Percentiles rank a stretch among this genome's conserved stretches.
Evolutionary conservation across 164 flowering plant genomes (phyloP).

Genomic region (Hamamelis virginiana): DNA sequence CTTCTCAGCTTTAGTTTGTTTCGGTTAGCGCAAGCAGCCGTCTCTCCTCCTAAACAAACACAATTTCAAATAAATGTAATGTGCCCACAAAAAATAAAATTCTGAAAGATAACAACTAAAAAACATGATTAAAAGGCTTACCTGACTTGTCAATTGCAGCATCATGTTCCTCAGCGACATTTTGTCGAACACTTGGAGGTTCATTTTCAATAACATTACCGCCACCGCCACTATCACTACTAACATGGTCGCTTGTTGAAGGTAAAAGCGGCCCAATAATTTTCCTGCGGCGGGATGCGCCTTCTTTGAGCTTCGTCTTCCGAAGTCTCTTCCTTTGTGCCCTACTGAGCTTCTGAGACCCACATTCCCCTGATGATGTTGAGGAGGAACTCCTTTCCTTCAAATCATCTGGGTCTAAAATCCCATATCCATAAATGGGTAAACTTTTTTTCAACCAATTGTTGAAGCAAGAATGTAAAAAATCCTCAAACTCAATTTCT

Average conservation of each 20-base stretch:
- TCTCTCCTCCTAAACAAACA: conserved; percentile 15
- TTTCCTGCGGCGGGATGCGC: conserved; percentile 34
- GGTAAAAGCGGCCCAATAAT: conserved; percentile 54
- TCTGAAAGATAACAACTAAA: no score
- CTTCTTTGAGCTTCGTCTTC: conserved; percentile 47
- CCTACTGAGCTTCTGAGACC: conserved; percentile 42
- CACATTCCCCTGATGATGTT: conserved; percentile 7
- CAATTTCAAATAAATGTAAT: not conserved
- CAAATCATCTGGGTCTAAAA: conserved; percentile 20
- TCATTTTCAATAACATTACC: not conserved
- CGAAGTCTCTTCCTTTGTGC: conserved; percentile 64
- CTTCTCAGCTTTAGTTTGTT: conserved; percentile 42
- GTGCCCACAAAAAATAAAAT: not conserved
- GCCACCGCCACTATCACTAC: not conserved
- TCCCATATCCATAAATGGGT: no score
- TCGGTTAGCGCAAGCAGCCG: conserved; percentile 1
- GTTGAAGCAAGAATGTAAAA: no score
- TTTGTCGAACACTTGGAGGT: conserved; percentile 30
- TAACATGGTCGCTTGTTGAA: conserved; percentile 1
- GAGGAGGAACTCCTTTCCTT: conserved; percentile 19
- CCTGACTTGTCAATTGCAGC: conserved; percentile 15
- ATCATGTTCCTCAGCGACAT: conserved; percentile 17
- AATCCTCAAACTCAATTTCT: no score
- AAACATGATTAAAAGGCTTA: not conserved
- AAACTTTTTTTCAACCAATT: no score